Evolutionary conservation across 768 basidiomycete species (phyloP).

Genomic region (Tulasnella sp.): DNA sequence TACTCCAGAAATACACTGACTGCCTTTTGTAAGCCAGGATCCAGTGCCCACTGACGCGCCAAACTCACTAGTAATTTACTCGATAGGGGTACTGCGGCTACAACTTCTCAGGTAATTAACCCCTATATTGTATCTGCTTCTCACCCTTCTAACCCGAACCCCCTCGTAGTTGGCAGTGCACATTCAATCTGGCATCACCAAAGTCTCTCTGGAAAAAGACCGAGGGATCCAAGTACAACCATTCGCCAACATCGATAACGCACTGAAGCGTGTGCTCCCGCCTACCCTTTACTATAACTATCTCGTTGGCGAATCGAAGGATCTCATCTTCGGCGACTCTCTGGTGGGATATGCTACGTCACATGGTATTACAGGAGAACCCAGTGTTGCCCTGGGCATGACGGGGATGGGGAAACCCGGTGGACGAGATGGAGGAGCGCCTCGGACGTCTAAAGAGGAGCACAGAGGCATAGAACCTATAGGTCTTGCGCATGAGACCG

Average conservation of each 20-base stretch:
- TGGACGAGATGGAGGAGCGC: background rate
- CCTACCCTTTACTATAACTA: slow-evolving; percentile 74
- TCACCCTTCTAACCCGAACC: background rate
- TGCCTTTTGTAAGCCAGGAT: slow-evolving; percentile 60
- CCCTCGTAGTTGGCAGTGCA: slow-evolving; percentile 64
- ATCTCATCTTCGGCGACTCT: slow-evolving; percentile 85
- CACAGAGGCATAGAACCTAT: slow-evolving; percentile 13
- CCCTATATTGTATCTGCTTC: background rate
- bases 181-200: slow-evolving; percentile 55
- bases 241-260: slow-evolving; percentile 24
- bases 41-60: background rate
- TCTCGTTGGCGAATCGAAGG: slow-evolving; percentile 77
- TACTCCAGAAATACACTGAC: slow-evolving; percentile 71
- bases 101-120: slow-evolving; percentile 7
- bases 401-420: slow-evolving; percentile 7
- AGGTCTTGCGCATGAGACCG: slow-evolving; percentile 53
- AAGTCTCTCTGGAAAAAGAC: slow-evolving; percentile 69
- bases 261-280: slow-evolving; percentile 60
- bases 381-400: slow-evolving; percentile 19
- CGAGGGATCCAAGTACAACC: slow-evolving; percentile 46
- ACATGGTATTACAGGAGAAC: slow-evolving; percentile 46
- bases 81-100: slow-evolving; percentile 5
- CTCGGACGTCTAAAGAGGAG: background rate
- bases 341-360: slow-evolving; percentile 85
- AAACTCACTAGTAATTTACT: background rate